Evolutionary conservation across 2,329 filamentous ascomycete species (phyloP), one percentile per base, ranked within the genome.

Genomic region (Coniochaeta prunicola): DNA sequence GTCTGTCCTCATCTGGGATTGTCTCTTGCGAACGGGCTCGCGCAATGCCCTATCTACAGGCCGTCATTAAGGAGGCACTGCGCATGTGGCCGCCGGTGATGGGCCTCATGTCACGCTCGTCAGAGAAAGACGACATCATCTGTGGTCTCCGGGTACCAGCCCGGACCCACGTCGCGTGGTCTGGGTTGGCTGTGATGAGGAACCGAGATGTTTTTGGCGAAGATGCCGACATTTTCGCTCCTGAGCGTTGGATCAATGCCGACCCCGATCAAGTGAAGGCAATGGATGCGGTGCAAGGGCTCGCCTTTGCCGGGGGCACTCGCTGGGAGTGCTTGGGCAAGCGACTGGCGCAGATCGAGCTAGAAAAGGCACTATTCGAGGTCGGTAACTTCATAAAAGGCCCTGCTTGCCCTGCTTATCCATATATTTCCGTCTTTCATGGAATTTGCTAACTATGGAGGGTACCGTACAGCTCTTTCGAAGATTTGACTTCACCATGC

Each of bases 331-430:
- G 62, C 33, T 28, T 62, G 21, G 62, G 62, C 3, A 62, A 58
- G 50, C 21, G 53, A 53, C 33, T 64, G 30, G 62, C 62, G 13
- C 57, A 59, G 40, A 54, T 61, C 21, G 59, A 64, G 54, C 17
- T 64, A 34, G 42, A 54, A 12, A 64, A 64, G 56, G 58, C 58
- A 26, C n/a, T 62, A 19, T 60, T 62, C 28, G 62, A 64, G 59
- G 62, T 62, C 53, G 58, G 60, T 61, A 8, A 26, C 38, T 7
- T 30, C n/a, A 19, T 24, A 26, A 13, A 17, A 15, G 26, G 2
- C 31, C 34, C 36, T 3, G 10, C 19, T 8, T 42, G 40, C 19
- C 19, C 4, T 42, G 40, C 19, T 26, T 17, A 12, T 45, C 21
- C 13, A 19, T 42, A 38, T 6, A 12, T 26, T 24, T 13, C 28